A percentile compares a stretch with the other conserved stretches of the same genome.
Evolutionary conservation across 805 yeast genomes (phyloP).

Genomic region (Starmera pachycereana): DNA sequence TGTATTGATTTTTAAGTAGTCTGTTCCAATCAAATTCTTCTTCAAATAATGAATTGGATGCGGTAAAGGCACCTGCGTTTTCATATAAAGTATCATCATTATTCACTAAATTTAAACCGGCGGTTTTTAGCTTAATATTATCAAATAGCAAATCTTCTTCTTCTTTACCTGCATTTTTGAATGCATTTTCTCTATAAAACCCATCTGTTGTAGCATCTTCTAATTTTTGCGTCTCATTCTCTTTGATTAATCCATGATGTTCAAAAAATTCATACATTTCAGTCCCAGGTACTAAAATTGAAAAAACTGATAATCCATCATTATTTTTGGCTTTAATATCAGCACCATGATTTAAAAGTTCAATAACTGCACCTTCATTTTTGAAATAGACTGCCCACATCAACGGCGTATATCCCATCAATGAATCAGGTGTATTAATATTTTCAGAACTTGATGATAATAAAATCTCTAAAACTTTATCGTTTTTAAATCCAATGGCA

Average conservation of each 20-base stretch:
- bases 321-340: slow-evolving; percentile 34
- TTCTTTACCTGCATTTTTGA: slow-evolving; percentile 4
- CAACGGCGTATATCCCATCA: slow-evolving; percentile 52
- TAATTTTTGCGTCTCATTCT: background rate
- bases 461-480: slow-evolving; percentile 38
- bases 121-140: slow-evolving; percentile 30
- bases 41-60: slow-evolving; percentile 14
- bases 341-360: slow-evolving; percentile 54
- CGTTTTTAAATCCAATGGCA: slow-evolving; percentile 44
- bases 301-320: slow-evolving; percentile 40
- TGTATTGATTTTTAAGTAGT: slow-evolving; percentile 45
- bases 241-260: slow-evolving; percentile 34
- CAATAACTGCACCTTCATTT: slow-evolving; percentile 41
- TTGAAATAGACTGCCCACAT: slow-evolving; percentile 81
- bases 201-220: background rate
- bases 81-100: slow-evolving; percentile 16
- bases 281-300: slow-evolving; percentile 45
- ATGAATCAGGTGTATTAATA: slow-evolving; percentile 39
- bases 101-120: slow-evolving; percentile 20
- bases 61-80: slow-evolving; percentile 10
- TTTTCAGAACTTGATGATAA: slow-evolving; percentile 30
- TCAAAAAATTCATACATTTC: slow-evolving; percentile 49
- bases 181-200: slow-evolving; percentile 10
- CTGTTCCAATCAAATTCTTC: slow-evolving; percentile 46
- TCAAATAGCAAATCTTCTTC: slow-evolving; percentile 23